Conservation (phyloP, 129 eudicot species). For the Smallanthus sonchifolius region DNA sequence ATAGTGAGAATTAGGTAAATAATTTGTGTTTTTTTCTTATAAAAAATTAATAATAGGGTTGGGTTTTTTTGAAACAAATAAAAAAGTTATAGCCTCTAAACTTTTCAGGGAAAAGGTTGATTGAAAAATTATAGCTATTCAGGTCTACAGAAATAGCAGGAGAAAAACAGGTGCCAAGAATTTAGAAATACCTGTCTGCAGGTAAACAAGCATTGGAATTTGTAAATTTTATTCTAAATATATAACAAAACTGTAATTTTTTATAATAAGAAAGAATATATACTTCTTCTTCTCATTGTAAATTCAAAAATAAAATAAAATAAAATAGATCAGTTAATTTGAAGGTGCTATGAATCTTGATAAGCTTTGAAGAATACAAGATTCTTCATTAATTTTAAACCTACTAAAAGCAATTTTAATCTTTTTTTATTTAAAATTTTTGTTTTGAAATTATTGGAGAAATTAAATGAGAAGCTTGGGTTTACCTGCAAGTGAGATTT, state of each 20-base stretch:
- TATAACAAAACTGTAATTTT: background rate
- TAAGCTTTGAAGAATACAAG: conserved; percentile 2
- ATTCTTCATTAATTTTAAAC: conserved; percentile 2
- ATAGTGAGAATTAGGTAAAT: too few relatives aligned
- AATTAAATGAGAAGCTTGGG: background rate
- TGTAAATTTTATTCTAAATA: conserved; percentile 9
- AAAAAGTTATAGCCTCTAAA: background rate
- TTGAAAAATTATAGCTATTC: conserved; percentile 20
- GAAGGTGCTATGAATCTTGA: background rate
- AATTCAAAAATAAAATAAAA: conserved; percentile 7
- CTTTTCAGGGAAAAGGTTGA: conserved; percentile 19
- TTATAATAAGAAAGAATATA: background rate
- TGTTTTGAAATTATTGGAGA: background rate
- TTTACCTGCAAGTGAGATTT: conserved; percentile 97
- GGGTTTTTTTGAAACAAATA: background rate
- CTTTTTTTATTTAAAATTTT: background rate
- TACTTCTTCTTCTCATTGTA: background rate
- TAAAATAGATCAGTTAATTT: background rate
- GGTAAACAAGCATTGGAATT: conserved; percentile 34
- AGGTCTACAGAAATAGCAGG: conserved; percentile 33
- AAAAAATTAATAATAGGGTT: too few relatives aligned
- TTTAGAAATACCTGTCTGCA: conserved; percentile 29
- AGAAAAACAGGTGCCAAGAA: conserved; percentile 37
- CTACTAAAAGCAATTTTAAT: background rate
- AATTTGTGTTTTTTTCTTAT: too few relatives aligned